Evolutionary conservation across 2,329 filamentous ascomycete genomes (phyloP).

Genomic region (Paecilomyces variotii): DNA sequence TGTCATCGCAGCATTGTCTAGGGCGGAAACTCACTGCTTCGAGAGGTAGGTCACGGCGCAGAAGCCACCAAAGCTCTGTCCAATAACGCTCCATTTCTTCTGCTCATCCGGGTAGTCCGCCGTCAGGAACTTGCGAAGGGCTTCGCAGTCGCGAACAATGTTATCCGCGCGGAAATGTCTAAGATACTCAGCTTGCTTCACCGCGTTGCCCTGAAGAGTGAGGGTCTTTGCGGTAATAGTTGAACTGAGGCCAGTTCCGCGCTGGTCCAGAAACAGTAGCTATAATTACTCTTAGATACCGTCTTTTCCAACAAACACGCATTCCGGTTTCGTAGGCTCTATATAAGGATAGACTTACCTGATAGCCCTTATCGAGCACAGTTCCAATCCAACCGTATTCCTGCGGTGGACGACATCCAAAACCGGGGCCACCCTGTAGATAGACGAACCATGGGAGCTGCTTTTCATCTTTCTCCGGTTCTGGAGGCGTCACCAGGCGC

Average conservation of each 20-base stretch:
- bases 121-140: constrained; percentile 68
- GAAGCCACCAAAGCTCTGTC: constrained; percentile 90
- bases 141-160: constrained; percentile 83
- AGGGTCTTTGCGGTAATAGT: constrained; percentile 70
- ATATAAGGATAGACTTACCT: constrained; percentile 40
- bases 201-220: constrained; percentile 52
- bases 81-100: constrained; percentile 76
- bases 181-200: constrained; percentile 70
- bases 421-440: constrained; percentile 79
- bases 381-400: constrained; percentile 61
- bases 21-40: constrained; percentile 44
- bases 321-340: no score
- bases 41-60: constrained; percentile 77
- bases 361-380: constrained; percentile 72
- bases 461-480: constrained; percentile 35
- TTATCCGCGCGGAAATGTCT: constrained; percentile 81
- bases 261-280: constrained; percentile 76
- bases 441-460: constrained; percentile 59
- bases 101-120: constrained; percentile 59
- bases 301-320: not conserved
- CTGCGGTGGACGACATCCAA: constrained; percentile 67
- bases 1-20: not conserved
- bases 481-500: constrained; percentile 48
- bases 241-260: constrained; percentile 78
- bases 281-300: constrained; percentile 9